phyloP scores from a whole-genome alignment of 2,329 filamentous ascomycete genomes.

The Fusarium xyrophilum region DNA sequence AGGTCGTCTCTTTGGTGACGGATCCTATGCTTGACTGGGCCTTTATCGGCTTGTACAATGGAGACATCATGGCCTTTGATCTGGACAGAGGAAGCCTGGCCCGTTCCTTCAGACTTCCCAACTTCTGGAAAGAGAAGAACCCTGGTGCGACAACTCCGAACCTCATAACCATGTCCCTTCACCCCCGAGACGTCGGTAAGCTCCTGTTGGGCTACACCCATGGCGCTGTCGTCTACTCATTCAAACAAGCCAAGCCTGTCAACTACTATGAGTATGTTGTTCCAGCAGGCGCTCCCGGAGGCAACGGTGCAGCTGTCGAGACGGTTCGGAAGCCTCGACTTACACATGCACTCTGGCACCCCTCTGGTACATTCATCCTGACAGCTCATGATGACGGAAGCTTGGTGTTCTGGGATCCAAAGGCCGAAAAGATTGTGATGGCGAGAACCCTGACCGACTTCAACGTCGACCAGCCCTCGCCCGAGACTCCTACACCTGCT shows the following conservation, averaged over 20 bases:
- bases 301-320: slow-evolving; percentile 70
- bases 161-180: slow-evolving; percentile 81
- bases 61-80: slow-evolving; percentile 92
- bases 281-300: slow-evolving; percentile 82
- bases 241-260: slow-evolving; percentile 84
- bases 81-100: slow-evolving; percentile 77
- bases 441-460: slow-evolving; percentile 80
- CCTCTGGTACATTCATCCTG: slow-evolving; percentile 86
- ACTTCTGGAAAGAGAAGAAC: slow-evolving; percentile 81
- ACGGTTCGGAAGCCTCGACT: slow-evolving; percentile 73
- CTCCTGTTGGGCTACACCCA: slow-evolving; percentile 89
- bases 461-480: slow-evolving; percentile 72
- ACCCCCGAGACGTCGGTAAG: slow-evolving; percentile 91
- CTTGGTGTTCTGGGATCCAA: slow-evolving; percentile 92
- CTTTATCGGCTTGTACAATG: slow-evolving; percentile 80
- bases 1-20: slow-evolving; percentile 75
- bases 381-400: slow-evolving; percentile 91
- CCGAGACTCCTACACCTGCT: slow-evolving; percentile 58
- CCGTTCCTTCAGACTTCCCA: slow-evolving; percentile 80
- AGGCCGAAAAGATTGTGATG: slow-evolving; percentile 83
- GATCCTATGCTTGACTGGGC: slow-evolving; percentile 95
- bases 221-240: slow-evolving; percentile 88
- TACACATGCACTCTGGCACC: slow-evolving; percentile 91
- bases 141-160: slow-evolving; percentile 66
- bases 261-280: slow-evolving; percentile 86